A percentile compares a stretch with the other conserved stretches of the same genome.
These are phyloP conservation scores for Rosa hybrid DNA, from an alignment of 331 rosid genomes.

Conservation along the genomic window DNA sequence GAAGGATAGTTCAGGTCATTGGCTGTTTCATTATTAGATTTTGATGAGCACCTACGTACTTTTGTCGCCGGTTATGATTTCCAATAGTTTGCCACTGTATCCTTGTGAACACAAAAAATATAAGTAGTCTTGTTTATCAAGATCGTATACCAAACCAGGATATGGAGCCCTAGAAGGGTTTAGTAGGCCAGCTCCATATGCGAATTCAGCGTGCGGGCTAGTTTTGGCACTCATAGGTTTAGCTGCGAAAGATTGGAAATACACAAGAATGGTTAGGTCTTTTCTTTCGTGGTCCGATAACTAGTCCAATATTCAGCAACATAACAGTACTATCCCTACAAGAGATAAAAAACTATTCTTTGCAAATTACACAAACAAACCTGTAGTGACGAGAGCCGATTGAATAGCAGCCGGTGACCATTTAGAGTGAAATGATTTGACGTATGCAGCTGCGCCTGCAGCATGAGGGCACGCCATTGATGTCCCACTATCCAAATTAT, in stretches of 20 bases:
- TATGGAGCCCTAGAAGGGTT: slow-evolving; percentile 20
- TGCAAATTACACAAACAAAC: background rate
- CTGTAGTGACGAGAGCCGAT: slow-evolving; percentile 24
- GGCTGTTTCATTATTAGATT: background rate
- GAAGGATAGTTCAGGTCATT: slow-evolving; percentile 24
- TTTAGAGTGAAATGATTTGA: slow-evolving; percentile 34
- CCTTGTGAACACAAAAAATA: slow-evolving; percentile 33
- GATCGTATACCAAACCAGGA: slow-evolving; percentile 37
- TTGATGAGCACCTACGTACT: slow-evolving; percentile 8
- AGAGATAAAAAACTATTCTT: too few species aligned
- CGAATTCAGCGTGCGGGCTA: slow-evolving; percentile 30
- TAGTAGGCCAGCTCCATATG: slow-evolving; percentile 36
- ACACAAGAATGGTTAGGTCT: background rate
- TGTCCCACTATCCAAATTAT: background rate
- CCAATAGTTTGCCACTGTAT: slow-evolving; percentile 12
- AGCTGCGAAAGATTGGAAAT: background rate
- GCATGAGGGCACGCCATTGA: slow-evolving; percentile 35
- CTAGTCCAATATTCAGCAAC: too few species aligned
- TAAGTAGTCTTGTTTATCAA: slow-evolving; percentile 12
- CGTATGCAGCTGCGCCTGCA: slow-evolving; percentile 13
- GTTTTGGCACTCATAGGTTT: slow-evolving; percentile 10
- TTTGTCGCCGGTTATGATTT: slow-evolving; percentile 2
- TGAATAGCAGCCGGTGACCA: slow-evolving; percentile 42
- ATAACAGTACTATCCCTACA: too few species aligned
- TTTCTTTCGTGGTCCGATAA: too few species aligned